Evolutionary conservation across 2,329 filamentous ascomycete species (phyloP), one percentile per base, ranked within the genome.

Genomic region (Curvularia eragrostidis): DNA sequence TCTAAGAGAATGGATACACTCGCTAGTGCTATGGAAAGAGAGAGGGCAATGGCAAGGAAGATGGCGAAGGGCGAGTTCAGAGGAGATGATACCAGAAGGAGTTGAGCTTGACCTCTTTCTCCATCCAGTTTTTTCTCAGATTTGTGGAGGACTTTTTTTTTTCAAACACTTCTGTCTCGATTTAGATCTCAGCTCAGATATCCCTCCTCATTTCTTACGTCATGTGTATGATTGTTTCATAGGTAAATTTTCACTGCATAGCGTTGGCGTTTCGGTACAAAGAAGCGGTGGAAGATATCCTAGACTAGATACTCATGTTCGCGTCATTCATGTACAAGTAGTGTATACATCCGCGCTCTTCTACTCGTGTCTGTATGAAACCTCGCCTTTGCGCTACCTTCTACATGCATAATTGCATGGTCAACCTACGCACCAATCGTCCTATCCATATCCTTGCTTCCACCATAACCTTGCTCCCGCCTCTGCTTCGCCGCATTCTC

Each of bases 401-500:
- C 8, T 28, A 36, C 15, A 23, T 21, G 12, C 15, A 19, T n/a
- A 12, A 12, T 24, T 30, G 43, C n/a, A 12, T 7, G 24, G 10
- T 24, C 9, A 15, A 23, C 44, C 39, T 54, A 65, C 24, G 80
- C 85, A 34, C 85, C 85, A 74, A 88, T 78, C 46, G 68, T 69
- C 56, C 68, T 59, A 56, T 74, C 77, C 81, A 75, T 82, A 78
- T 77, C 84, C 77, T 64, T 69, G 21, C 56, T 59, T 30, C 77
- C 79, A 18, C 82, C 84, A 77, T 86, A 85, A 30, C 82, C 83
- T 71, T 85, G 82, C 70, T 77, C 77, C 67, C 77, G 77, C 70
- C 83, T 80, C 69, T 75, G 74, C 65, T 78, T 76, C 58, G 69
- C 78, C 50, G 74, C 59, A 44, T 74, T 73, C 18, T 54, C 65